These are phyloP conservation scores for Schizophyllum commune DNA, from an alignment of 1,284 basidiomycete genomes.

Conservation along the genomic window DNA sequence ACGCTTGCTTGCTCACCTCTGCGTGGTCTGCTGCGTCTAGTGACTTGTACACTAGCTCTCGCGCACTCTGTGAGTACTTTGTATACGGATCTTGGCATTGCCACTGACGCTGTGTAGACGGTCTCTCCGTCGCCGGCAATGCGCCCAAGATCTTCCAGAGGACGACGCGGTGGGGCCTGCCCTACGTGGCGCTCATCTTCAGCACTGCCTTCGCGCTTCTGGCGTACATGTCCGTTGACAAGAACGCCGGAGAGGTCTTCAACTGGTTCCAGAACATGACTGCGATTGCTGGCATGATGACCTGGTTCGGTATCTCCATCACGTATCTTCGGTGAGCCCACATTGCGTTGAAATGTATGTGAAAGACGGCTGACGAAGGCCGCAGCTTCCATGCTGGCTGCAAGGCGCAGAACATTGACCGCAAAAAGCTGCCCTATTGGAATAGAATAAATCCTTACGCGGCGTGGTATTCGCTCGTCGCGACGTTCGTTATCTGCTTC, in stretches of 20 bases:
- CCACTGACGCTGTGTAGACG: slow-evolving; percentile 39
- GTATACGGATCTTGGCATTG: background rate
- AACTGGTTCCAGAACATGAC: slow-evolving; percentile 76
- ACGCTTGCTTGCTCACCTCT: slow-evolving; percentile 78
- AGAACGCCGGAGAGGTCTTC: slow-evolving; percentile 37
- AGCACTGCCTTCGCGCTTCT: slow-evolving; percentile 66
- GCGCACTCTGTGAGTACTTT: slow-evolving; percentile 61
- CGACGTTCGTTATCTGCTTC: slow-evolving; percentile 56
- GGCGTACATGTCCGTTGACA: slow-evolving; percentile 63
- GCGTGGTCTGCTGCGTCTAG: slow-evolving; percentile 85
- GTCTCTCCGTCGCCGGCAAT: slow-evolving; percentile 67
- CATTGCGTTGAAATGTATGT: no score
- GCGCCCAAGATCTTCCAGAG: slow-evolving; percentile 70
- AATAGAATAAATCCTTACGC: slow-evolving; percentile 60
- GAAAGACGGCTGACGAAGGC: no score
- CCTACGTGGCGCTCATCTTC: slow-evolving; percentile 63
- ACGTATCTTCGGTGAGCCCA: slow-evolving; percentile 54
- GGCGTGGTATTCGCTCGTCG: slow-evolving; percentile 57
- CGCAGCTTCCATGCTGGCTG: slow-evolving; percentile 59
- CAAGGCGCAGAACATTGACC: slow-evolving; percentile 67
- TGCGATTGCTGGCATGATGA: slow-evolving; percentile 53
- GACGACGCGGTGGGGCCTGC: slow-evolving; percentile 67
- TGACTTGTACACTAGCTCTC: slow-evolving; percentile 76
- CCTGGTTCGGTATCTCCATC: slow-evolving; percentile 77
- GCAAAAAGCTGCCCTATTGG: slow-evolving; percentile 58